Conservation (phyloP, 2,329 filamentous ascomycete genomes). For the Sclerotinia nivalis region DNA sequence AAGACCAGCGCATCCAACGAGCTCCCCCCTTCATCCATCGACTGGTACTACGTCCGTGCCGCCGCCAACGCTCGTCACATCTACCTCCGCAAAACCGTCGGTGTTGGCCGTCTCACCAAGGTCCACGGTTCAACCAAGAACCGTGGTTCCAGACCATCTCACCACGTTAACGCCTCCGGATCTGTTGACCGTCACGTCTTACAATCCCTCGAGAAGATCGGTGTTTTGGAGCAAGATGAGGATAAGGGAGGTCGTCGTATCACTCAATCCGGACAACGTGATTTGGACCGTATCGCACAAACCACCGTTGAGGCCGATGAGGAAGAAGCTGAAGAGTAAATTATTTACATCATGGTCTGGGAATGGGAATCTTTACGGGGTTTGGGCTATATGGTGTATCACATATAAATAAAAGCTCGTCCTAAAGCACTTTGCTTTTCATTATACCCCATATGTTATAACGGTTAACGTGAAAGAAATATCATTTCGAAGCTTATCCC, state of each 20-base stretch:
- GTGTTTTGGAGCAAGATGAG: conserved; percentile 95
- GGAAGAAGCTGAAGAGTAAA: conserved; percentile 69
- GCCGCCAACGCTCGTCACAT: conserved; percentile 96
- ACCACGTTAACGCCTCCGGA: conserved; percentile 95
- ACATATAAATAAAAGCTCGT: conserved; percentile 24
- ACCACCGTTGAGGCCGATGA: conserved; percentile 74
- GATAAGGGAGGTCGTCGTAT: conserved; percentile 98
- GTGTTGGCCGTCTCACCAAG: conserved; percentile 96
- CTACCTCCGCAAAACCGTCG: conserved; percentile 99
- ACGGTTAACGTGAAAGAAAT: conserved; percentile 13
- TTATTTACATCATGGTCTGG: conserved; percentile 30
- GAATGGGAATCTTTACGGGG: conserved; percentile 31
- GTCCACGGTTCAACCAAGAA: conserved; percentile 97
- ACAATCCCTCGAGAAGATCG: conserved; percentile 98
- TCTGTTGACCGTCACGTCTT: conserved; percentile 96
- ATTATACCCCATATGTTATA: conserved; percentile 22
- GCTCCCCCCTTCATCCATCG: conserved; percentile 95
- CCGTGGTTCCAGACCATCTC: conserved; percentile 85
- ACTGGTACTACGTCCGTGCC: conserved; percentile 94
- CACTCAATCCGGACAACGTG: conserved; percentile 96
- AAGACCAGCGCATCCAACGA: conserved; percentile 97
- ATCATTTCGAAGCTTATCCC: neutral
- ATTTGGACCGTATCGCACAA: conserved; percentile 94
- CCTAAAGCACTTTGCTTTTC: conserved; percentile 23
- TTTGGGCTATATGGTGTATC: conserved; percentile 30